Base-by-base conservation (phyloP, 2,329 filamentous ascomycete species). In the Sporothrix schenckii region DNA sequence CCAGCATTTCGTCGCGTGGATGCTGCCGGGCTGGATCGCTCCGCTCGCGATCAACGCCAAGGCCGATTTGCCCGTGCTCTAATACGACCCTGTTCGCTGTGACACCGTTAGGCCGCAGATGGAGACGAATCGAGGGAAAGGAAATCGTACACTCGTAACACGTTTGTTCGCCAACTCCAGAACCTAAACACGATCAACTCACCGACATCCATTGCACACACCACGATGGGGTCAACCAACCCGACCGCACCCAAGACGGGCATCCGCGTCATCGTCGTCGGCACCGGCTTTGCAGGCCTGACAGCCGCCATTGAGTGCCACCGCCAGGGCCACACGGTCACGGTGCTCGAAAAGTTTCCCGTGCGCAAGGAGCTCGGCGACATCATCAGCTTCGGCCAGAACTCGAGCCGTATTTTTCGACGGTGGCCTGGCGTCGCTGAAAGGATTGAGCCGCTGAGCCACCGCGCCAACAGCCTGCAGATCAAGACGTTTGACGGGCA, bases 331-430 rank as follows among this genome's bases (percentile, higher is more conserved):
- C 87, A 89, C 75, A 81, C 80, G 13, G 86, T 80, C 71, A 77
- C 79, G 3, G 78, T 86, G 27, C 78, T 87, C 11, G 84, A 85
- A 70, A 82, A 84, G 1, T 88, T 87, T 71, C 78, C 82, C 19
- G 82, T 84, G 66, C 82, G 88, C 71, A 89, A 88, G 74, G 78
- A 81, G 13, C 82, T 89, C 0, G 88, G 87, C 68, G 85, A 89
- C 78, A 88, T 89, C 72, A 89, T 89, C 73, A 86, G 84, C 27
- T 88, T 88, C 72, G 86, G 87, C 1, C 82, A 86, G 63, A 89
- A 89, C 74, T 85, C 82, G 14, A 86, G 86, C 1, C 84, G 87
- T 49, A 88, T 90, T 73, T 88, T 89, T 74, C 44, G 54, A 4
- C 72, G 72, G n/a, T 75, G 74, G 74, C 83, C 85, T 19, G 80